Evolutionary conservation across 768 basidiomycete species (phyloP), one percentile per base, ranked within the genome.

Genomic region (Tricholoma hemisulphureum): DNA sequence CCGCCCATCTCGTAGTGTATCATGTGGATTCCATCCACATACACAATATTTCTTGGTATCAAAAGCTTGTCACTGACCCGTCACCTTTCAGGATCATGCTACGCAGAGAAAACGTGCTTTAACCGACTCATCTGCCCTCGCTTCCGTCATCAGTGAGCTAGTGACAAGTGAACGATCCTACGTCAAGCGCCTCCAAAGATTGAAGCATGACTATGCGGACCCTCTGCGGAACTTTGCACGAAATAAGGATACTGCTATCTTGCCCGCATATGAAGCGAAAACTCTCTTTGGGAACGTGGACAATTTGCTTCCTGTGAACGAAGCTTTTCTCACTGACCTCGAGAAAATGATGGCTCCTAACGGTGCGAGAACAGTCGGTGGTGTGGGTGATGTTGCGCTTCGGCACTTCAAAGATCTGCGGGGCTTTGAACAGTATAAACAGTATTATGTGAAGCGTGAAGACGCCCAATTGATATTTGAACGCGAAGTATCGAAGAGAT

Each of bases 221-320:
- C 97, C 95, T 8, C 77, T 99, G 24, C 85, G 95, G 34, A 82
- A 82, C 43, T 99, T 95, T 69, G 85, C 96, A 20, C 82, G 84
- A 55, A 87, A 81, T 70, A 91, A 91, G 68, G 87, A 89, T 58
- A 95, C 91, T 0, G 86, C 90, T 32, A 92, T 99, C 64, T 82
- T 99, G 45, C 88, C 91, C 1, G 73, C 85, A 20, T 98, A 96
- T 69, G 91, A 98, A 69, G 95, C 95, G 31, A 95, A 91, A 62
- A 91, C 85, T 1, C 80, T 99, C 21, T 98, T 99, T 64, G 93
- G 92, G 55, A 98, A 99, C 73, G 82, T 98, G 51, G 95, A 98
- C 71, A 87, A 84, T 52, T 80, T 99, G 20, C 72, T 98, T 3
- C 87, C 87, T 1, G 90, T 93, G n/a, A 94, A 98, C 65, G 89